Base-by-base conservation (phyloP, 2,329 filamentous ascomycete genomes). In the Aureobasidium sp. region DNA sequence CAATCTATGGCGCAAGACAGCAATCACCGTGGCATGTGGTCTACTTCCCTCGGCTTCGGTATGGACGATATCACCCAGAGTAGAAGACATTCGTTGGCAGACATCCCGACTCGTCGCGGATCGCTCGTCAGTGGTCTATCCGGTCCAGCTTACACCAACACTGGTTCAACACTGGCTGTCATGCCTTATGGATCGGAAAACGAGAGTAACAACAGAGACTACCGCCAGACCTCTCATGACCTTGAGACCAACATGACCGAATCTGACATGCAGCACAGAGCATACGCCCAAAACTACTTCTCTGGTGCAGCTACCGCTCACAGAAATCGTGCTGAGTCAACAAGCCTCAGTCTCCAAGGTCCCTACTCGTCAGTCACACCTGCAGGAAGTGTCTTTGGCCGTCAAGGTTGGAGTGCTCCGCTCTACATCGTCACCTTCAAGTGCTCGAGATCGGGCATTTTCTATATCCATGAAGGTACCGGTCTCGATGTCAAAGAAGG, bases 351-450 rank as follows among this genome's bases (percentile, higher is more conserved):
- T 60, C 67, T 55, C 37, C 62, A 67, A 39, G 63, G 65, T 15
- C 64, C 62, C n/a, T 65, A 66, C 39, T 62, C 63, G 11, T 30
- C 37, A 15, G 9, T 21, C 9, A 7, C 7, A 6, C 2, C n/a
- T 21, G 50, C 48, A 32, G 49, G 49, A 6, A 39, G 67, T 67
- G 66, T 68, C 47, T 63, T 69, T 63, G 65, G 71, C 61, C 64
- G 67, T 67, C 79, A 36, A 86, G 84, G 69, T 83, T 81, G 41
- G 83, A 83, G 53, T 82, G 84, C 67, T 87, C 85, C 66, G 32
- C 64, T 96, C 9, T 93, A 93, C 73, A 88, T 99, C 59, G 93
- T 99, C 16, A 85, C 93, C 7, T 99, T 99, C 83, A 99, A 99
- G 75, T 97, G 92, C 72, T 91, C 90, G 39, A 85, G 94, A 64